phyloP scores from a whole-genome alignment of 768 basidiomycete genomes.

The Russula compacta region DNA sequence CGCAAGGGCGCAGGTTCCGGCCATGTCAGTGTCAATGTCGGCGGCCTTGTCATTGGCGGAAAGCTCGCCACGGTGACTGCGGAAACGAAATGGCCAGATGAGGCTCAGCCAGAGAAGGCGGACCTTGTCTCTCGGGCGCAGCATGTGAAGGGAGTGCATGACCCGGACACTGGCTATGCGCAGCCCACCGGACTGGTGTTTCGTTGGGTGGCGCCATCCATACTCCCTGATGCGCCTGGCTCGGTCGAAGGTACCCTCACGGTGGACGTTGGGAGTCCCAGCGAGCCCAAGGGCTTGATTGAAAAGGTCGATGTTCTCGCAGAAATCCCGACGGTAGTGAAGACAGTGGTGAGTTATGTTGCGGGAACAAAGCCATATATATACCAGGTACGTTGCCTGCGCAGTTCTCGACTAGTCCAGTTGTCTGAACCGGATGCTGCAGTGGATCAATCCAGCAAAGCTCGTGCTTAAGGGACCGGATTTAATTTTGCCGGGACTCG shows the following conservation, averaged over 20 bases:
- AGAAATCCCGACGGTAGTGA: conserved; percentile 88
- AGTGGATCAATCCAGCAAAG: conserved; percentile 54
- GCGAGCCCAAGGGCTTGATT: conserved; percentile 62
- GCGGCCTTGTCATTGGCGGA: conserved; percentile 71
- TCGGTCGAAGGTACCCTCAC: conserved; percentile 46
- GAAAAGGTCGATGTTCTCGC: conserved; percentile 94
- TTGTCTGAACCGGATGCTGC: neutral
- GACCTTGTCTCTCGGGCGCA: conserved; percentile 53
- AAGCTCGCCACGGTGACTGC: conserved; percentile 71
- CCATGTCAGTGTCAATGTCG: conserved; percentile 76
- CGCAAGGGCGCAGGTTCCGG: conserved; percentile 73
- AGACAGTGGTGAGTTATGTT: conserved; percentile 88
- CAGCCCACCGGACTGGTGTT: conserved; percentile 61
- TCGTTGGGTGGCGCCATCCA: conserved; percentile 69
- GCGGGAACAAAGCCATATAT: conserved; percentile 90
- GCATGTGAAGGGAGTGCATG: conserved; percentile 52
- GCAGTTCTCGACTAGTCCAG: neutral
- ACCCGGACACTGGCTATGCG: conserved; percentile 76
- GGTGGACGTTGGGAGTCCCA: conserved; percentile 48
- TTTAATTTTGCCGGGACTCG: conserved; percentile 33
- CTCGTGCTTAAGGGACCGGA: conserved; percentile 39
- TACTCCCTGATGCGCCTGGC: conserved; percentile 44
- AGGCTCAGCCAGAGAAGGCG: conserved; percentile 36
- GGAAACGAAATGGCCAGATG: conserved; percentile 69
- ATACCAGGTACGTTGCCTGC: conserved; percentile 64